Base-by-base conservation (phyloP, 345 rosid genomes). In the Acer saccharum region DNA sequence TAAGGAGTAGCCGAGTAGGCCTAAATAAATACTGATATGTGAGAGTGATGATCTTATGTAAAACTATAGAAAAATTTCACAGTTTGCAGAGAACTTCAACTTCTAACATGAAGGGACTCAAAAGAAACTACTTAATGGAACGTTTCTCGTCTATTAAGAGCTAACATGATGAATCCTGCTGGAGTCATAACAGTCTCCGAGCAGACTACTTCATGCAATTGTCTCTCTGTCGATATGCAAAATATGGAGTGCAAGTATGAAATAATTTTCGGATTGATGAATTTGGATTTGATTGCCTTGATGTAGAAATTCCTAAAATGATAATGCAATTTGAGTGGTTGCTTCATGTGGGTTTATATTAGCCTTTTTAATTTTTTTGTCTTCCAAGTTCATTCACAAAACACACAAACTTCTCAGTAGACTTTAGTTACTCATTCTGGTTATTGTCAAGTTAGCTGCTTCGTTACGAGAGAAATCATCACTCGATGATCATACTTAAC, bases 211-310 rank as follows among this genome's bases (percentile, higher is more conserved):
- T 52, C 25, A 2, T 65, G 65, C 65, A 67, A 10, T 10, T 52
- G 52, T 35, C 32, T 65, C 32, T 65, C 48, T n/a, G 48, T 25
- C 27, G 50, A 68, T n/a, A 65, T 69, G 75, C 60, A 48, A 46
- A 46, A 11, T 71, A 57, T 16, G 50, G 60, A 39, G 77, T 65
- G 68, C 64, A 60, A 60, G 64, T 72, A 75, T 65, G 73, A 66
- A 71, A 57, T 39, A 55, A 6, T 23, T 41, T 65, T 63, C 17
- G 41, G 23, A 41, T 50, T 77, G 73, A 80, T 83, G 71, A 71
- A 74, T 83, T 35, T 74, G 69, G 57, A 35, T 54, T 68, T 77
- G 79, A 67, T 74, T 80, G 79, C 77, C 77, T 75, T 80, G 79
- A 69, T 69, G 72, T 77, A 10, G 35, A 74, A 74, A 25, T 65